Conservation (phyloP, 2,329 filamentous ascomycete genomes). For the Fulvia fulva region DNA sequence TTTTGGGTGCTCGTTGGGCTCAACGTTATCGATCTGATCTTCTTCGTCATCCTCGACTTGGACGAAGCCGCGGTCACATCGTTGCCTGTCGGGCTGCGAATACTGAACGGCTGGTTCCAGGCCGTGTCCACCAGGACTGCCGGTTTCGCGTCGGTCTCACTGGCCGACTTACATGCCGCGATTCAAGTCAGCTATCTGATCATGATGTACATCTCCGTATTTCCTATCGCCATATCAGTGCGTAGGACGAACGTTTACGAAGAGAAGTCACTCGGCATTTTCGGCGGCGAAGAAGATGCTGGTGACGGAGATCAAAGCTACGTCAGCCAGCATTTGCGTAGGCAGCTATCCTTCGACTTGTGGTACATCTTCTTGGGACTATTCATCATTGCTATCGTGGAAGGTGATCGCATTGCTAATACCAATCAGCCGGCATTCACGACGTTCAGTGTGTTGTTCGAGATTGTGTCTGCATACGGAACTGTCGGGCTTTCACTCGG, state of each 20-base stretch:
- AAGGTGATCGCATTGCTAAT: constrained; percentile 67
- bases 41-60: constrained; percentile 89
- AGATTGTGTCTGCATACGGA: constrained; percentile 86
- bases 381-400: constrained; percentile 87
- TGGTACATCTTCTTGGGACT: constrained; percentile 95
- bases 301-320: constrained; percentile 67
- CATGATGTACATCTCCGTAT: constrained; percentile 99
- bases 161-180: constrained; percentile 76
- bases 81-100: constrained; percentile 67
- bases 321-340: constrained; percentile 83
- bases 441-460: constrained; percentile 63
- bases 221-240: constrained; percentile 92
- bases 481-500: constrained; percentile 90
- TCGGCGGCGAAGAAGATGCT: constrained; percentile 50
- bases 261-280: constrained; percentile 78
- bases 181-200: constrained; percentile 92
- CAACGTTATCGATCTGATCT: constrained; percentile 79
- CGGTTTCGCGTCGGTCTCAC: constrained; percentile 77
- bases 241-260: constrained; percentile 95
- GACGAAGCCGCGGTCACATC: constrained; percentile 65
- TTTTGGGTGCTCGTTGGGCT: constrained; percentile 79
- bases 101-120: constrained; percentile 86
- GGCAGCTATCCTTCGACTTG: constrained; percentile 92
- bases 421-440: constrained; percentile 52
- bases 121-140: constrained; percentile 86